Conservation (phyloP, 345 rosid genomes). For the Acer saccharum region DNA sequence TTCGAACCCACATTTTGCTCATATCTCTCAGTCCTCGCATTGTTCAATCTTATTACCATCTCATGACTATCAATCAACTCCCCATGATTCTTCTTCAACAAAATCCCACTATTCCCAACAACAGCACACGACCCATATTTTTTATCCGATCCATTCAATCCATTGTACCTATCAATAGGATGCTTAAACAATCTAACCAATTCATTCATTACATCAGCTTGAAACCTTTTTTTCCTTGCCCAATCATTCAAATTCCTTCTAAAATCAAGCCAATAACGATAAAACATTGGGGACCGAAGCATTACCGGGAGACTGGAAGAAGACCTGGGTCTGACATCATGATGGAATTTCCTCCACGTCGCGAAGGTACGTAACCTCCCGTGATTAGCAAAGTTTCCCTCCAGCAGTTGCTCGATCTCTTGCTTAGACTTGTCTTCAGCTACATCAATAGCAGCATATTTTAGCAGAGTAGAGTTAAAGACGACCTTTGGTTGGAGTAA, state of each 20-base stretch:
- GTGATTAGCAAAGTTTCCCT: conserved; percentile 51
- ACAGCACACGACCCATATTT: conserved; percentile 81
- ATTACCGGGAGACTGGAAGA: conserved; percentile 36
- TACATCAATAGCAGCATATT: conserved; percentile 63
- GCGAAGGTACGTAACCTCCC: conserved; percentile 49
- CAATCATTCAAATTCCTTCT: conserved; percentile 61
- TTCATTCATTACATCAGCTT: conserved; percentile 64
- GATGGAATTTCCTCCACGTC: conserved; percentile 50
- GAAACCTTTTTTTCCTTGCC: conserved; percentile 55
- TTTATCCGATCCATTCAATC: conserved; percentile 31
- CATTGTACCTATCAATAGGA: conserved; percentile 56
- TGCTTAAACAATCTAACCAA: conserved; percentile 58
- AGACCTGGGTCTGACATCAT: conserved; percentile 28
- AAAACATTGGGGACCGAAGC: conserved; percentile 58
- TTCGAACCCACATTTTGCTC: conserved; percentile 69
- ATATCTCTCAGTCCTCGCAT: conserved; percentile 58
- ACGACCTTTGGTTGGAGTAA: conserved; percentile 21
- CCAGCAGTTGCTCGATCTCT: conserved; percentile 65
- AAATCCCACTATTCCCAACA: conserved; percentile 89
- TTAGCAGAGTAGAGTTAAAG: conserved; percentile 70
- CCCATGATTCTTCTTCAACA: conserved; percentile 59
- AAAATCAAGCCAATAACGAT: conserved; percentile 74
- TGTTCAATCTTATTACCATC: conserved; percentile 82
- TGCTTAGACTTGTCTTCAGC: conserved; percentile 57
- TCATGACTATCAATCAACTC: conserved; percentile 77